A percentile compares a stretch with the other conserved stretches of the same genome.
phyloP scores from a whole-genome alignment of 1,139 yeast genomes.

The Taphrina wiesneri region DNA sequence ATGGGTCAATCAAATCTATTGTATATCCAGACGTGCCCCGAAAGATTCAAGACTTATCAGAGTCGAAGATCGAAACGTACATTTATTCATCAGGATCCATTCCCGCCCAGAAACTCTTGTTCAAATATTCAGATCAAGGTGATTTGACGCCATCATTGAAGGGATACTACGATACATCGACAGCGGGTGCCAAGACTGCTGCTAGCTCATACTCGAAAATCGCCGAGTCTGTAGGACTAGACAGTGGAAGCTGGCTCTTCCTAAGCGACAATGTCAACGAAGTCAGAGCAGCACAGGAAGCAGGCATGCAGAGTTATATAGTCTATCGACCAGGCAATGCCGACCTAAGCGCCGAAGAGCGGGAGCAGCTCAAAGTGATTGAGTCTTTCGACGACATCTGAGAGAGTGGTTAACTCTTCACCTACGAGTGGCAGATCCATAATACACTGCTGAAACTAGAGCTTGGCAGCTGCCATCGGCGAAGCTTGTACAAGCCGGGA shows the following conservation, averaged over 20 bases:
- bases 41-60: constrained; percentile 48
- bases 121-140: constrained; percentile 57
- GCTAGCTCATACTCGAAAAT: constrained; percentile 61
- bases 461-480: too few relatives aligned
- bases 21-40: constrained; percentile 70
- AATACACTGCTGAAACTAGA: too few relatives aligned
- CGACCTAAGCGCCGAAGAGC: constrained; percentile 43
- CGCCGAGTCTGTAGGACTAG: constrained; percentile 49
- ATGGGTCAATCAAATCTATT: constrained; percentile 76
- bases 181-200: constrained; percentile 69
- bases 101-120: constrained; percentile 77
- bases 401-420: not conserved
- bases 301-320: constrained; percentile 62
- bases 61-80: constrained; percentile 50
- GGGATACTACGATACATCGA: constrained; percentile 79
- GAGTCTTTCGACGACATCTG: constrained; percentile 24
- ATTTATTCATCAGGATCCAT: constrained; percentile 93
- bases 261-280: constrained; percentile 62
- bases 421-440: too few relatives aligned
- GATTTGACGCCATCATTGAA: constrained; percentile 54
- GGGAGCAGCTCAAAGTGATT: constrained; percentile 36
- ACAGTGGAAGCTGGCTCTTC: constrained; percentile 55
- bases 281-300: constrained; percentile 63
- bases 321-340: constrained; percentile 79
- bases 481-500: too few relatives aligned